A percentile compares a stretch with the other conserved stretches of the same genome.
Conservation (phyloP, 192 early-diverging fungal species). For the Mortierella alpina region DNA sequence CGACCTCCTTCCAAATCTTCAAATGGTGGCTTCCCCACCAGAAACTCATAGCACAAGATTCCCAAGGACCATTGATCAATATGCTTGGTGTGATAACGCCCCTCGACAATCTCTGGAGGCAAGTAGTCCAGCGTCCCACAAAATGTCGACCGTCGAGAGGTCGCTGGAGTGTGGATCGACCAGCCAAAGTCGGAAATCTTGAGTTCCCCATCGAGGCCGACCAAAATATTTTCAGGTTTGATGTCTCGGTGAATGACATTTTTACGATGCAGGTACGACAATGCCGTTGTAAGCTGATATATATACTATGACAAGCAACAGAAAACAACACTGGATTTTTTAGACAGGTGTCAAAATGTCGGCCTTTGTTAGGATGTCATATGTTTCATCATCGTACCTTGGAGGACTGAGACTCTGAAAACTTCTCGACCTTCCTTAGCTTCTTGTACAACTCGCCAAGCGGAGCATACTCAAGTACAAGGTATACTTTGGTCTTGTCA, state of each 20-base stretch:
- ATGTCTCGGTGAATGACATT: constrained; percentile 96
- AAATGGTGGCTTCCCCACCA: constrained; percentile 93
- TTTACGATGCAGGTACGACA: constrained; percentile 89
- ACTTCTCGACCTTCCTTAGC: constrained; percentile 74
- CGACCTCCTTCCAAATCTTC: constrained; percentile 69
- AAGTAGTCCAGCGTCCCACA: constrained; percentile 98
- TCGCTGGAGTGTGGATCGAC: constrained; percentile 87
- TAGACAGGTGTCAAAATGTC: not conserved
- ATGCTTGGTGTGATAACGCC: constrained; percentile 76
- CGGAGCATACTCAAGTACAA: constrained; percentile 97
- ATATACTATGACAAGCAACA: constrained; percentile 74
- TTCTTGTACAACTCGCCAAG: constrained; percentile 93
- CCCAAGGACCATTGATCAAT: constrained; percentile 96
- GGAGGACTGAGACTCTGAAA: constrained; percentile 80
- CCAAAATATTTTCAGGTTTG: constrained; percentile 94
- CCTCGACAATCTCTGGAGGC: constrained; percentile 96
- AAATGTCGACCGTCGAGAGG: constrained; percentile 81
- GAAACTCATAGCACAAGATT: constrained; percentile 92
- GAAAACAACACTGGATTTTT: not conserved
- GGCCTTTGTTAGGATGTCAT: not conserved
- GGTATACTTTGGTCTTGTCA: constrained; percentile 89
- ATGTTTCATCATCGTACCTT: constrained; percentile 57
- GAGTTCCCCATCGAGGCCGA: constrained; percentile 88
- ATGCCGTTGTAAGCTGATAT: constrained; percentile 86
- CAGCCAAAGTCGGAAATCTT: constrained; percentile 99